Evolutionary conservation across 1,139 yeast species (phyloP).

Genomic region (Debaryomyces nepalensis): DNA sequence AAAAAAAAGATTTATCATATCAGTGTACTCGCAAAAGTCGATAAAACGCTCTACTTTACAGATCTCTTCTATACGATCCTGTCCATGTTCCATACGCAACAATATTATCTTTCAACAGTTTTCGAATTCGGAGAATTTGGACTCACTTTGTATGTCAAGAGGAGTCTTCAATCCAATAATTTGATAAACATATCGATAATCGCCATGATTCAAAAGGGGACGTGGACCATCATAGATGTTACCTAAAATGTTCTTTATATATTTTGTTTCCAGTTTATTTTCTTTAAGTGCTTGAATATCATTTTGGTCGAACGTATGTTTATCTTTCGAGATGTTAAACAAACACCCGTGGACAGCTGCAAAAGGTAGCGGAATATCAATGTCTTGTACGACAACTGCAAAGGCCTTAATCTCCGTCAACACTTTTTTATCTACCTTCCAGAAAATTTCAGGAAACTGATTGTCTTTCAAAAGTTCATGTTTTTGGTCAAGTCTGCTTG

Average conservation of each 20-base stretch:
- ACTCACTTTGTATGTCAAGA: background rate
- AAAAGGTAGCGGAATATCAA: slow-evolving; percentile 5
- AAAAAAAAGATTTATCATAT: too few relatives aligned
- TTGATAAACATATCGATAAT: slow-evolving; percentile 5
- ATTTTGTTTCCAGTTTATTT: background rate
- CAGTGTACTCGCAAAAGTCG: too few relatives aligned
- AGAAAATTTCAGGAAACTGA: slow-evolving; percentile 1
- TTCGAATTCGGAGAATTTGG: background rate
- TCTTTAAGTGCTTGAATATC: background rate
- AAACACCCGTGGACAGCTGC: slow-evolving; percentile 5
- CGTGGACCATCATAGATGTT: background rate
- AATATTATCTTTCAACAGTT: background rate
- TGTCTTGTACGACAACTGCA: slow-evolving; percentile 2
- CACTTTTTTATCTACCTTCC: background rate
- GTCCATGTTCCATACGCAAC: background rate
- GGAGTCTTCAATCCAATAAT: background rate
- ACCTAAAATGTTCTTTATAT: slow-evolving; percentile 1
- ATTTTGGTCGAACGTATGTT: background rate
- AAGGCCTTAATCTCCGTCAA: background rate
- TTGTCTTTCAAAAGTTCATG: slow-evolving; percentile 5
- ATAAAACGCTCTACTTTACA: too few relatives aligned
- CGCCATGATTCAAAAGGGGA: slow-evolving; percentile 5
- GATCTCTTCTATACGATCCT: background rate
- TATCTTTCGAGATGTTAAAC: slow-evolving; percentile 1
- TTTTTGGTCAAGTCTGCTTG: slow-evolving; percentile 2